Conservation (phyloP, 2,329 filamentous ascomycete genomes). For the Periconia digitata region DNA sequence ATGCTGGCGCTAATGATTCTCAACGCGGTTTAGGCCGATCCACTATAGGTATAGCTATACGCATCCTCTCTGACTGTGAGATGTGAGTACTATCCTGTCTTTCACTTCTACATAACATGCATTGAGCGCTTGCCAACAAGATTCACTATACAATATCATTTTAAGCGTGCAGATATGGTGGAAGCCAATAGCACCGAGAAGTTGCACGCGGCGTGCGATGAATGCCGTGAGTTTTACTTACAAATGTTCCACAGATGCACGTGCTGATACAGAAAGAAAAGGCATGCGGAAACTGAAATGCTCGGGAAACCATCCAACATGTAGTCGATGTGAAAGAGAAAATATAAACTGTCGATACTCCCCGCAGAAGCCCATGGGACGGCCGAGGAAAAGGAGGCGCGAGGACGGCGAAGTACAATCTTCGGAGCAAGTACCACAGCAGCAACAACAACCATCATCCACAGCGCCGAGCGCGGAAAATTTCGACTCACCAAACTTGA, state of each 20-base stretch:
- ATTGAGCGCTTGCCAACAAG: not conserved
- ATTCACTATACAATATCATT: not conserved
- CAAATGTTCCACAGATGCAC: not conserved
- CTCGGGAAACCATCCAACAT: constrained; percentile 46
- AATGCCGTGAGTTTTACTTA: constrained; percentile 34
- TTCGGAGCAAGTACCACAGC: constrained; percentile 4
- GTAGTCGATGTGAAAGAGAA: constrained; percentile 47
- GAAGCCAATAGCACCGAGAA: constrained; percentile 20
- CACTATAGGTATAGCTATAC: not conserved
- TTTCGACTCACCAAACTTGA: constrained; percentile 6
- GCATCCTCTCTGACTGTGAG: not conserved
- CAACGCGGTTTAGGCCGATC: not conserved
- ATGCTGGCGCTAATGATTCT: too few species aligned
- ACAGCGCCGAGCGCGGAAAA: constrained; percentile 2
- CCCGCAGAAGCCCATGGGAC: constrained; percentile 52
- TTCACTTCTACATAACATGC: not conserved
- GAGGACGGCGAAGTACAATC: constrained; percentile 17
- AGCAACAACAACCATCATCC: constrained; percentile 4
- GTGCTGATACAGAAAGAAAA: constrained; percentile 18
- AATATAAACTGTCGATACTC: constrained; percentile 50
- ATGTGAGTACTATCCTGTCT: not conserved
- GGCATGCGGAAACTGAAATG: constrained; percentile 54
- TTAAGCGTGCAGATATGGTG: not conserved
- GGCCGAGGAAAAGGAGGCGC: constrained; percentile 51
- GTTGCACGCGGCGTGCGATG: constrained; percentile 39